Evolutionary conservation across 371 early-diverging fungal species (phyloP), one percentile per base, ranked within the genome.

Genomic region (Thermomucor indicae-seudaticae): DNA sequence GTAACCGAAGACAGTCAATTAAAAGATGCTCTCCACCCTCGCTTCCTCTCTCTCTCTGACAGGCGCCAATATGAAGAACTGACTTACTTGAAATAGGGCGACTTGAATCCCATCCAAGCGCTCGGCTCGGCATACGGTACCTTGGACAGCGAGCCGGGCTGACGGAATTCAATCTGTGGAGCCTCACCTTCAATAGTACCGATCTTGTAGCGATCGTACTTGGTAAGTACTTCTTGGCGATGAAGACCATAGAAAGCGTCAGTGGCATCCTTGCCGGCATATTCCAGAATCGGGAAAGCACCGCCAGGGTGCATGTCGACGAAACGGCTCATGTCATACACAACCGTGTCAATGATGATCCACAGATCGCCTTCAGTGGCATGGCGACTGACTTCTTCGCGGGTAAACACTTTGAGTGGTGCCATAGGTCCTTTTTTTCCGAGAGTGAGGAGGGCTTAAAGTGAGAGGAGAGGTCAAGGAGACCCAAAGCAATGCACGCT

Each of bases 291-390:
- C 29, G 83, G 84, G 47, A 77, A 76, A 37, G 72, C 80, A 8
- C 98, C 98, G 43, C 99, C 99, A 11, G 98, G 98, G 62, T 96
- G 96, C 43, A 44, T 50, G 40, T 50, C 28, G 28, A 22, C 11
- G 17, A 22, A 34, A 4, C 23, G 16, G 14, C 12, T 25, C 12
- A 43, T 6, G 17, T 43, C 25, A 6, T 8, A 16, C n/a, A 24
- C 43, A 23, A 23, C 86, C 46, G 85, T 84, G 31, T 75, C 67
- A 37, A 95, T 73, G 37, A 90, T 85, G 62, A 96, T 90, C 98
- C 98, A 98, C 55, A 83, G 70, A 57, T 95, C 95, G 25, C 81
- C 77, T 51, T 75, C 68, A 49, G 71, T 72, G 34, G 79, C 80
- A 65, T 98, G 97, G 60, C 78, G 65, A 12, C 83, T 70, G n/a